phyloP scores from a whole-genome alignment of 2,329 filamentous ascomycete species.

The Sarocladiaceae sp. region DNA sequence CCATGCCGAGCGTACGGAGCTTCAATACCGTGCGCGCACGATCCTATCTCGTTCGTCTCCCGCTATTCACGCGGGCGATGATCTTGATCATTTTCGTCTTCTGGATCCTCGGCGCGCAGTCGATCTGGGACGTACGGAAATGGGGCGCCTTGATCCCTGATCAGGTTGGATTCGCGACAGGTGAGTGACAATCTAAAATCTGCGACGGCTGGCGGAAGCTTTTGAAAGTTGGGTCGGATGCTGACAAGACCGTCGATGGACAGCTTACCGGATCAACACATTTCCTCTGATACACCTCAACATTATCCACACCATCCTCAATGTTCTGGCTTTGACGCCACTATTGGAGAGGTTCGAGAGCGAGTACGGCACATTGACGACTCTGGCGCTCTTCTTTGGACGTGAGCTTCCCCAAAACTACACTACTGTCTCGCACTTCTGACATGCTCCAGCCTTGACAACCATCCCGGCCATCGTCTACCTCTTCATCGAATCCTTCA shows the following conservation, averaged over 20 bases:
- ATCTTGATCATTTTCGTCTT: conserved; percentile 53
- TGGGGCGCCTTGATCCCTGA: conserved; percentile 77
- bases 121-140: conserved; percentile 63
- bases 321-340: conserved; percentile 75
- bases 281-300: conserved; percentile 82
- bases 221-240: no score
- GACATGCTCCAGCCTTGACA: conserved; percentile 54
- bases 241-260: no score
- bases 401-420: conserved; percentile 53
- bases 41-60: conserved; percentile 78
- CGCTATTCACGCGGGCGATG: conserved; percentile 74
- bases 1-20: conserved; percentile 25
- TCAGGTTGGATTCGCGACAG: conserved; percentile 62
- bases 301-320: conserved; percentile 74
- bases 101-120: conserved; percentile 64
- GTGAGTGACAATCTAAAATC: conserved; percentile 37
- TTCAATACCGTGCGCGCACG: conserved; percentile 70
- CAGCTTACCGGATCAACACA: conserved; percentile 89
- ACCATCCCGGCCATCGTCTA: conserved; percentile 80
- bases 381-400: conserved; percentile 82
- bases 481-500: conserved; percentile 65
- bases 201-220: not conserved
- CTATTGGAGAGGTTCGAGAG: conserved; percentile 88
- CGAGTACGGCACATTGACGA: conserved; percentile 84
- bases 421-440: not conserved